A percentile compares a stretch with the other conserved stretches of the same genome.
These are phyloP conservation scores for Melaleuca quinquenervia DNA, from an alignment of 345 rosid species.

Conservation along the genomic window DNA sequence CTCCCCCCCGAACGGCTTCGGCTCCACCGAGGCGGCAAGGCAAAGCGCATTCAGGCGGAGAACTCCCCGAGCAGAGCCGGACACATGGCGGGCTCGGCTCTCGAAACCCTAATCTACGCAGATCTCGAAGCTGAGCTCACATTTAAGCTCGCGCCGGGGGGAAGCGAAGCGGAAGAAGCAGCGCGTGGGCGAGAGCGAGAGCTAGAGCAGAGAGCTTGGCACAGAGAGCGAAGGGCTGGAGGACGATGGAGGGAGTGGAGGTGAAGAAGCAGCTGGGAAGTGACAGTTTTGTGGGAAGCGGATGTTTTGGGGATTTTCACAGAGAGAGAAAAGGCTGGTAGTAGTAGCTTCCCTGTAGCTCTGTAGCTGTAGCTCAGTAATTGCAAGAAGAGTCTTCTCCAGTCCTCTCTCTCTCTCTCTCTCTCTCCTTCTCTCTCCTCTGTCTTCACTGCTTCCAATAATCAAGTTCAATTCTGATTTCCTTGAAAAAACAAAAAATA, in stretches of 20 bases:
- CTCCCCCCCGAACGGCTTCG: background rate
- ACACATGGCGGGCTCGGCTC: background rate
- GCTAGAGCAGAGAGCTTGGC: background rate
- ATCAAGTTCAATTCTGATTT: background rate
- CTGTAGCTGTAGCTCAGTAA: background rate
- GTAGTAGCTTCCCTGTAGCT: background rate
- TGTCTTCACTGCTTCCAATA: background rate
- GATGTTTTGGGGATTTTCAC: conserved; percentile 6
- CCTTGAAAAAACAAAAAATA: background rate
- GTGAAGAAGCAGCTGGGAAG: background rate
- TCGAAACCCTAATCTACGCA: background rate
- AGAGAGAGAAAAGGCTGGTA: background rate
- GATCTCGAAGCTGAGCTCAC: background rate
- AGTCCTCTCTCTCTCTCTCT: background rate
- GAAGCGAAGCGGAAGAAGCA: background rate
- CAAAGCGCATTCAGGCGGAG: background rate
- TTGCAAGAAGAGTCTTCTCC: background rate
- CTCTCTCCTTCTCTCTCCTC: background rate
- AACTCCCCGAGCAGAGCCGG: background rate
- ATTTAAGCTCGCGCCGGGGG: background rate
- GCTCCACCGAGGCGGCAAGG: background rate
- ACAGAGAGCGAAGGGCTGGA: background rate
- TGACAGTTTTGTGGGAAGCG: conserved; percentile 2
- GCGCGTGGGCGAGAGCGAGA: background rate
- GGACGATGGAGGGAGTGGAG: background rate